Percentiles rank a stretch among this genome's conserved stretches.
phyloP scores from a whole-genome alignment of 768 basidiomycete genomes.

The Ramaria sp. region DNA sequence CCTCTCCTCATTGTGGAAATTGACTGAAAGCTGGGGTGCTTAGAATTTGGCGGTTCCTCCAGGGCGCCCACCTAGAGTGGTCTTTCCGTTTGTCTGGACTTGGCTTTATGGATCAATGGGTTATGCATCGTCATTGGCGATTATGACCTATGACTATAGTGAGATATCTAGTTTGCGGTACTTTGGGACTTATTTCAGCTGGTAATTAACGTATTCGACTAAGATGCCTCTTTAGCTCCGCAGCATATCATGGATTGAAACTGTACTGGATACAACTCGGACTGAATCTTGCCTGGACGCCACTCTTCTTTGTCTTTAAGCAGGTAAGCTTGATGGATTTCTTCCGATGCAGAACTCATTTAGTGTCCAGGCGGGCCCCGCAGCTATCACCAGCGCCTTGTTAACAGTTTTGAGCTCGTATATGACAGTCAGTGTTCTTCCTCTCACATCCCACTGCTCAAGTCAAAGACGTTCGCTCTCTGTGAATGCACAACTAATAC shows the following conservation, averaged over 20 bases:
- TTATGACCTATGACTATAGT: slow-evolving; percentile 38
- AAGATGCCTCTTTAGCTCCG: slow-evolving; percentile 20
- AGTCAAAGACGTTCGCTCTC: too few relatives aligned
- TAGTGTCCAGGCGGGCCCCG: slow-evolving; percentile 33
- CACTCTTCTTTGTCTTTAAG: slow-evolving; percentile 48
- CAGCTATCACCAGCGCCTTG: slow-evolving; percentile 41
- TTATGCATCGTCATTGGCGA: slow-evolving; percentile 53
- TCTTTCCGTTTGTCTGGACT: slow-evolving; percentile 52
- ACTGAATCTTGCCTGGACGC: slow-evolving; percentile 51
- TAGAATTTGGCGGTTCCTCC: slow-evolving; percentile 42
- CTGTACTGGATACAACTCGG: slow-evolving; percentile 54
- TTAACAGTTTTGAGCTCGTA: slow-evolving; percentile 43
- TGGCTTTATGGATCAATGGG: slow-evolving; percentile 49
- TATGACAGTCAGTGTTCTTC: slow-evolving; percentile 38
- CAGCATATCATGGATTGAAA: slow-evolving; percentile 35
- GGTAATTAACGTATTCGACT: neutral
- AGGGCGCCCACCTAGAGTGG: slow-evolving; percentile 37
- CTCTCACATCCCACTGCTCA: neutral
- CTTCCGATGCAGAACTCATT: neutral
- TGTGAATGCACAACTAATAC: neutral
- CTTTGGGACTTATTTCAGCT: slow-evolving; percentile 8
- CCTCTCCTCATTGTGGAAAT: neutral
- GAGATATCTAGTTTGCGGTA: slow-evolving; percentile 32
- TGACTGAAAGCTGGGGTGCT: neutral
- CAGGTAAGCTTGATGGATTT: slow-evolving; percentile 21